These are phyloP conservation scores for Yarrowia galli DNA, from an alignment of 1,139 yeast species.

Conservation along the genomic window DNA sequence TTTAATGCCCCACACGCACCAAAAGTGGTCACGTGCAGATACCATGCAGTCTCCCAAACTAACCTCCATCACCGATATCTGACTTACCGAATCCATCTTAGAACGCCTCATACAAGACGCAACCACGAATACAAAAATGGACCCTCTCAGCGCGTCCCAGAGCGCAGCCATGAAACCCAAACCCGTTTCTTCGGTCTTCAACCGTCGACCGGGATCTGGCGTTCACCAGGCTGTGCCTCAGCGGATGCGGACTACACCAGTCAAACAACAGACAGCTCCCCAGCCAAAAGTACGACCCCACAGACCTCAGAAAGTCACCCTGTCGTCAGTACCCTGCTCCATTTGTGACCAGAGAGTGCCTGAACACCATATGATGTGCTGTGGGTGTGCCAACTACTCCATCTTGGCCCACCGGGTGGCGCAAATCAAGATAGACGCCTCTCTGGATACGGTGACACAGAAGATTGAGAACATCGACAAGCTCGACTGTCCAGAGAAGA, in stretches of 20 bases:
- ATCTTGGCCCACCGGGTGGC: conserved; percentile 35
- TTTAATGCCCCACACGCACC: conserved; percentile 17
- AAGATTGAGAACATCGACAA: conserved; percentile 30
- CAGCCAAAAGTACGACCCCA: conserved; percentile 7
- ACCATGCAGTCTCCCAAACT: conserved; percentile 28
- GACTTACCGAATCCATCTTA: not conserved
- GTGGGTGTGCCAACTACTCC: conserved; percentile 34
- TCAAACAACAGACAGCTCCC: conserved; percentile 4
- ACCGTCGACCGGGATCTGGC: conserved; percentile 26
- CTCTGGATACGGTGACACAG: conserved; percentile 12
- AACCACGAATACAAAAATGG: not conserved
- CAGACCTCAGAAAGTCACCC: conserved; percentile 12
- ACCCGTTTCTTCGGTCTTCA: conserved; percentile 35
- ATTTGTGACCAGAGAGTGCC: conserved; percentile 32
- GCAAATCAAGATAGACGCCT: conserved; percentile 35
- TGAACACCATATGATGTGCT: conserved; percentile 24
- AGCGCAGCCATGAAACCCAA: conserved; percentile 32
- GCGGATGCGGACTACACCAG: conserved; percentile 19
- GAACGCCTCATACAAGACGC: not conserved
- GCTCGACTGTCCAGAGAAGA: not conserved
- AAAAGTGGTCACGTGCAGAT: conserved; percentile 34
- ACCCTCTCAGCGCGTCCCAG: conserved; percentile 36
- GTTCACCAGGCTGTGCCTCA: conserved; percentile 31
- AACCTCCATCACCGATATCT: conserved; percentile 27
- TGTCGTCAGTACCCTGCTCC: conserved; percentile 9